These are phyloP conservation scores for Penicillium sp. DNA, from an alignment of 2,329 filamentous ascomycete genomes.

Conservation along the genomic window DNA sequence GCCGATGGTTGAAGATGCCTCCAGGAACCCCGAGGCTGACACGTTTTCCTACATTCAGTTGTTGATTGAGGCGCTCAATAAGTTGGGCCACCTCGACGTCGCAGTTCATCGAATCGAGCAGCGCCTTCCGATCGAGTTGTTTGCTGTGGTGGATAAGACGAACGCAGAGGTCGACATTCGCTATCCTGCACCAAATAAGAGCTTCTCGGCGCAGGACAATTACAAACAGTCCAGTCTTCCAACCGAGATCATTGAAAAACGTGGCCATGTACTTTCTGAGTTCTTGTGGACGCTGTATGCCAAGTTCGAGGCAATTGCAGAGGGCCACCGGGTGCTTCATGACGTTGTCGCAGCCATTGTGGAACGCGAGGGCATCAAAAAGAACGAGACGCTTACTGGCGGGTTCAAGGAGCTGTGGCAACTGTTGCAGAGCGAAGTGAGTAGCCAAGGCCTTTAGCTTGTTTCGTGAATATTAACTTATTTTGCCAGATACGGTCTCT, in stretches of 20 bases:
- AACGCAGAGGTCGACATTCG: slow-evolving; percentile 90
- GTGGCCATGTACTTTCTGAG: slow-evolving; percentile 83
- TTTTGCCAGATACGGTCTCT: slow-evolving; percentile 68
- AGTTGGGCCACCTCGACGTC: slow-evolving; percentile 76
- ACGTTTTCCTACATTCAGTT: slow-evolving; percentile 91
- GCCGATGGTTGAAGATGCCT: slow-evolving; percentile 75
- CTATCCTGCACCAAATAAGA: slow-evolving; percentile 73
- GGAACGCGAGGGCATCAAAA: slow-evolving; percentile 66
- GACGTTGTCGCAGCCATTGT: slow-evolving; percentile 86
- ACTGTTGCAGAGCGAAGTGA: slow-evolving; percentile 82
- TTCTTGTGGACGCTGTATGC: slow-evolving; percentile 88
- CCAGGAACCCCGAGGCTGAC: slow-evolving; percentile 89
- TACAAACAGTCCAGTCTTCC: slow-evolving; percentile 53
- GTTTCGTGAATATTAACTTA: not conserved
- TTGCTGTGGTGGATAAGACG: slow-evolving; percentile 88
- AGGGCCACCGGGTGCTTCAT: slow-evolving; percentile 89
- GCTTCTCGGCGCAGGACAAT: slow-evolving; percentile 45
- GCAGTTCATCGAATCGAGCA: slow-evolving; percentile 91
- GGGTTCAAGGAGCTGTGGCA: slow-evolving; percentile 98
- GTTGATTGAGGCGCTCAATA: slow-evolving; percentile 84
- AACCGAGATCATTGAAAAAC: slow-evolving; percentile 68
- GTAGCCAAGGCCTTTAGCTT: not conserved
- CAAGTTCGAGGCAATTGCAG: slow-evolving; percentile 95
- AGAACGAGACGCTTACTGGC: slow-evolving; percentile 66
- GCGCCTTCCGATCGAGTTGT: slow-evolving; percentile 86